Evolutionary conservation across 345 rosid species (phyloP).

Genomic region (Balakata baccata): DNA sequence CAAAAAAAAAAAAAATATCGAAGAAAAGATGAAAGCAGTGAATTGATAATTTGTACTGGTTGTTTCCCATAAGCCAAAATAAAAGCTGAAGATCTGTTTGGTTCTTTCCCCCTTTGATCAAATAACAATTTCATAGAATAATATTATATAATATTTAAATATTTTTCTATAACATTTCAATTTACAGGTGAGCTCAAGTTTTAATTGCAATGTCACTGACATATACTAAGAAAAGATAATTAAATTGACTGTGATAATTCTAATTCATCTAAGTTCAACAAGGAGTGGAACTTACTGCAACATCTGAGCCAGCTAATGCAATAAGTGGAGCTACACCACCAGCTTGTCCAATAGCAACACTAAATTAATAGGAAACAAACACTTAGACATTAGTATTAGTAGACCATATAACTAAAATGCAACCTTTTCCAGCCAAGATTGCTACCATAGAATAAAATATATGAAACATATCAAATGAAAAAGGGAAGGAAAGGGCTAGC

Average conservation of each 20-base stretch:
- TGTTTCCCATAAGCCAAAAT: background rate
- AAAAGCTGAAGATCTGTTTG: background rate
- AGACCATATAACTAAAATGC: conserved; percentile 7
- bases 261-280: background rate
- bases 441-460: background rate
- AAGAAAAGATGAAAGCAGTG: background rate
- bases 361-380: conserved; percentile 16
- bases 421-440: background rate
- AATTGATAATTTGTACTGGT: background rate
- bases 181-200: background rate
- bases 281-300: conserved; percentile 25
- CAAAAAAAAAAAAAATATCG: background rate
- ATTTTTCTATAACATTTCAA: background rate
- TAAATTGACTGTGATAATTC: background rate
- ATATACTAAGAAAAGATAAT: background rate
- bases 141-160: background rate
- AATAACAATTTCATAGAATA: background rate
- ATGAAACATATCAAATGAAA: background rate
- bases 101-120: background rate
- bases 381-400: background rate
- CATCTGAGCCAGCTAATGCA: conserved; percentile 33
- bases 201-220: background rate
- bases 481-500: background rate
- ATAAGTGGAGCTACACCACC: conserved; percentile 45
- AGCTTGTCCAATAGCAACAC: conserved; percentile 42